These are phyloP conservation scores for Penicilliopsis zonata DNA, from an alignment of 495 filamentous ascomycete species.

Conservation along the genomic window DNA sequence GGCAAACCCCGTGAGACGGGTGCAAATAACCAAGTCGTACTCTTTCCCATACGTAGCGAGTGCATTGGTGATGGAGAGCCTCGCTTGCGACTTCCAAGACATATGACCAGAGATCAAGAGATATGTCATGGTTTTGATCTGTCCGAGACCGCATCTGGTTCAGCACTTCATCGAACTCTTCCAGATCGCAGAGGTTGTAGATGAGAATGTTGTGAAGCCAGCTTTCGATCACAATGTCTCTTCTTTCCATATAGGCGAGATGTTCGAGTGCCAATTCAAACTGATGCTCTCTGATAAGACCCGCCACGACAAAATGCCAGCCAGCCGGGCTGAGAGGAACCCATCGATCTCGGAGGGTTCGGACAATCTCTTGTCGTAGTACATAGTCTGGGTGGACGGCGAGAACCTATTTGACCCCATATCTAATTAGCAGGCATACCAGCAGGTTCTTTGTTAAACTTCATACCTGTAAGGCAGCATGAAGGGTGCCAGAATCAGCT, in stretches of 20 bases:
- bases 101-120: constrained; percentile 47
- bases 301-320: constrained; percentile 55
- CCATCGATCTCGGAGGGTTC: constrained; percentile 53
- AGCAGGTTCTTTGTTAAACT: background rate
- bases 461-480: constrained; percentile 57
- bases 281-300: constrained; percentile 66
- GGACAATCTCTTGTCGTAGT: constrained; percentile 56
- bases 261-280: constrained; percentile 71
- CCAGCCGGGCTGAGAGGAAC: constrained; percentile 50
- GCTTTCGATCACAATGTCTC: constrained; percentile 39
- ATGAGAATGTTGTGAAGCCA: constrained; percentile 72
- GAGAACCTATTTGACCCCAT: constrained; percentile 38
- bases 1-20: constrained; percentile 51
- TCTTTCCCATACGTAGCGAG: constrained; percentile 50
- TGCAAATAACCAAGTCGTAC: constrained; percentile 47
- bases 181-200: constrained; percentile 52
- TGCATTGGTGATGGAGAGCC: constrained; percentile 39
- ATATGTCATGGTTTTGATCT: constrained; percentile 31
- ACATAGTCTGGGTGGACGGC: constrained; percentile 80
- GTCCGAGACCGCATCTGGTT: constrained; percentile 46
- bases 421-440: background rate
- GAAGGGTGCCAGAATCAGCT: constrained; percentile 52
- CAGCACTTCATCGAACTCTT: constrained; percentile 66
- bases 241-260: constrained; percentile 50
- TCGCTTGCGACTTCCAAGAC: constrained; percentile 57